A percentile compares a stretch with the other conserved stretches of the same genome.
Conservation (phyloP, 345 rosid species). For the Hibiscus trionum region DNA sequence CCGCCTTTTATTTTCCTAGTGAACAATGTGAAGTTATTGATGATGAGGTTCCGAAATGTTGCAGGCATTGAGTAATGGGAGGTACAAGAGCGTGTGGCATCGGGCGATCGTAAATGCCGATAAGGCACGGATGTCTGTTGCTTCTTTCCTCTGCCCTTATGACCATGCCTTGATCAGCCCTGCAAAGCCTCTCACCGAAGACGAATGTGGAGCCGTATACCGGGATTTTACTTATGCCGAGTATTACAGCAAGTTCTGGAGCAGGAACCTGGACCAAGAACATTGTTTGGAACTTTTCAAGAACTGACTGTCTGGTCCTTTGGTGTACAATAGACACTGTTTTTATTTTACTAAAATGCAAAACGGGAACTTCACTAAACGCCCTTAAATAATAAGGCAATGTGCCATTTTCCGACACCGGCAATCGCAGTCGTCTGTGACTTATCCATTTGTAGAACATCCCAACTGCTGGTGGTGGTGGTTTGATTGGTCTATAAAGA, state of each 20-base stretch:
- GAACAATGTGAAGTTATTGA: background rate
- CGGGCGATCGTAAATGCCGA: constrained; percentile 61
- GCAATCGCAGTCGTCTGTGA: background rate
- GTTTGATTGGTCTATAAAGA: too few species aligned
- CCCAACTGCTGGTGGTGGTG: background rate
- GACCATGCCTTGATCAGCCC: constrained; percentile 59
- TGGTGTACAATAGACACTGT: background rate
- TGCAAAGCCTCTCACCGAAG: constrained; percentile 34
- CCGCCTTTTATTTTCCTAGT: background rate
- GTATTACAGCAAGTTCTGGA: constrained; percentile 83
- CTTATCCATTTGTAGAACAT: background rate
- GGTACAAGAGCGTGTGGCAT: constrained; percentile 87
- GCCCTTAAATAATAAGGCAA: background rate
- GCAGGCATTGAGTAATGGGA: constrained; percentile 82
- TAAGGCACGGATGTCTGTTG: constrained; percentile 54
- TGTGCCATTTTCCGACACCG: background rate
- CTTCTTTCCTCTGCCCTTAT: constrained; percentile 69
- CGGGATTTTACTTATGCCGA: constrained; percentile 75
- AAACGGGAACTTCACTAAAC: background rate
- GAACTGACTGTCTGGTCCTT: constrained; percentile 14
- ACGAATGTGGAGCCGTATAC: constrained; percentile 44
- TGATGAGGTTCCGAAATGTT: background rate
- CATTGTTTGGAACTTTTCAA: constrained; percentile 79
- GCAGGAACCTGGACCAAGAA: constrained; percentile 73
- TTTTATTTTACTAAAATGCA: background rate